phyloP scores from a whole-genome alignment of 2,329 filamentous ascomycete genomes.

The Fusarium transvaalense region DNA sequence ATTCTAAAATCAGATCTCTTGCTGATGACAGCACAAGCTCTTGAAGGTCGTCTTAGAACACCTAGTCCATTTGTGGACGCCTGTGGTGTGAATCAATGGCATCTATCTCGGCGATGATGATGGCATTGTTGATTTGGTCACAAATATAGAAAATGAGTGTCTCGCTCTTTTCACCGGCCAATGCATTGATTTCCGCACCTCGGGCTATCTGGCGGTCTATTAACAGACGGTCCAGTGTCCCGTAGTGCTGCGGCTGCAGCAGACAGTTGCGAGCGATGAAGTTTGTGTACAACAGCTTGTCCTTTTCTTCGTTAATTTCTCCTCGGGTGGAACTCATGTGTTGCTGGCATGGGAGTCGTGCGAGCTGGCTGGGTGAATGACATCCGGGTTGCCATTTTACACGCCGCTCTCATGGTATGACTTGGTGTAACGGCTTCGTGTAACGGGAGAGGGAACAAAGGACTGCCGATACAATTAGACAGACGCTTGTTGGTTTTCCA shows the following conservation, averaged over 20 bases:
- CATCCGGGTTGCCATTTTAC: background rate
- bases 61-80: rapidly evolving
- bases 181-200: background rate
- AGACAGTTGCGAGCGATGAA: background rate
- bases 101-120: background rate
- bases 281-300: background rate
- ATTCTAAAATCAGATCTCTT: background rate
- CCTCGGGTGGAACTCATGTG: no score
- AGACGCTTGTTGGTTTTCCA: background rate
- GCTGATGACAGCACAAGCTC: background rate
- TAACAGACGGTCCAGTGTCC: background rate
- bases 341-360: background rate
- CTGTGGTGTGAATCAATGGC: rapidly evolving
- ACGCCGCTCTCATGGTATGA: background rate
- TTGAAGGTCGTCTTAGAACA: background rate
- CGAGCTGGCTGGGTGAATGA: background rate
- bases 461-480: background rate
- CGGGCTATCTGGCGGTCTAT: background rate
- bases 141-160: background rate
- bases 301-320: background rate
- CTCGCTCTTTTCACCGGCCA: background rate
- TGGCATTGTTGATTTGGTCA: background rate
- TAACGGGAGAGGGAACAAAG: background rate
- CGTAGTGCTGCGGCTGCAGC: background rate
- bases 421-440: background rate